Base-by-base conservation (phyloP, 352 stramenopile genomes). In the Peronosclerospora sorghi region DNA sequence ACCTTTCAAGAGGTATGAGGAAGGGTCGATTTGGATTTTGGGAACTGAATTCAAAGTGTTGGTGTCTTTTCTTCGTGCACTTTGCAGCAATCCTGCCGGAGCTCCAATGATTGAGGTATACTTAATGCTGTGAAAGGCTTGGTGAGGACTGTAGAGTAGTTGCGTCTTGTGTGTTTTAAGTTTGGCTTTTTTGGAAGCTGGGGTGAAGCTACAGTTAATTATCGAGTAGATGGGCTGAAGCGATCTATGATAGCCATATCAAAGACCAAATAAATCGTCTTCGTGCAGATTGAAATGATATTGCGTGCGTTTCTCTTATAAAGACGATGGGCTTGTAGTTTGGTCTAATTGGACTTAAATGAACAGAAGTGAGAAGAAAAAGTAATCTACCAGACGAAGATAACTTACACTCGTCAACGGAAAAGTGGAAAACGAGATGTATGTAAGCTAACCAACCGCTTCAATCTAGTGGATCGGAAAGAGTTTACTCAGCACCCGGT, bases 351-450 rank as follows among this genome's bases (percentile, higher is more conserved):
- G 9, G 12, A 48, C 24, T 37, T 53, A 38, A n/a, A n/a, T 32
- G n/a, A 40, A 12, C 50, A 92, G 79, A 92, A 63, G 73, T 89
- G n/a, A 78, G 90, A 41, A 68, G 83, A 15, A 89, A 89, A 41
- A 82, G n/a, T n/a, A 13, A 94, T 70, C 48, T 95, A 95, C 39
- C 73, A 89, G 38, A 85, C 83, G 24, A 95, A 94, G 55, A 92
- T 95, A 39, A 78, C 94, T 28, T 92, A 93, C 44, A 86, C 90
- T 44, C 69, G 73, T 9, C 62, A 86, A 40, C 61, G 95, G 34
- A 85, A 93, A 36, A 69, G 73, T 45, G 85, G 95, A 45, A 96
- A 96, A 52, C 85, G 83, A 13, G 81, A 95, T 10, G 42, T 95
- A 24, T 65, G 85, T 95, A 10, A 87, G 90, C 48, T 64, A 73